Conservation (phyloP, 2,329 filamentous ascomycete species). For the Fusarium hainanense region DNA sequence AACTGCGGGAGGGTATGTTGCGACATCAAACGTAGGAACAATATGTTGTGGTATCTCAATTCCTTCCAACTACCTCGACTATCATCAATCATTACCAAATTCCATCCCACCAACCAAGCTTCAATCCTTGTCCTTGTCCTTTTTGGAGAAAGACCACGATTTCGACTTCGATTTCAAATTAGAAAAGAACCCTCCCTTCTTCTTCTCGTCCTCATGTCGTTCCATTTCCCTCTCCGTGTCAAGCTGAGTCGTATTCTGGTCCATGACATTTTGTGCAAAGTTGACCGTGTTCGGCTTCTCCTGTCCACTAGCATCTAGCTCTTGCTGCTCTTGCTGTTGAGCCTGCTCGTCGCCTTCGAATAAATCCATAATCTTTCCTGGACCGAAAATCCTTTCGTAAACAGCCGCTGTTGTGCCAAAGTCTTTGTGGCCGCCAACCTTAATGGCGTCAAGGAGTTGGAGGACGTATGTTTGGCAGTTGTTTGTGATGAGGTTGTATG, state of each 20-base stretch:
- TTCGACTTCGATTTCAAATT: constrained; percentile 17
- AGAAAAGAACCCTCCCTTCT: constrained; percentile 26
- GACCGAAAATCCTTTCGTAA: constrained; percentile 62
- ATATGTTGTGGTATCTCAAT: background rate
- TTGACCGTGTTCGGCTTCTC: constrained; percentile 56
- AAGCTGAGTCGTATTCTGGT: constrained; percentile 64
- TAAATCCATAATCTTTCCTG: constrained; percentile 62
- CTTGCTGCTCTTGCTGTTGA: background rate
- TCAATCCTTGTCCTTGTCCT: too few species aligned
- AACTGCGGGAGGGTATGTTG: too few species aligned
- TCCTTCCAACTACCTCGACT: background rate
- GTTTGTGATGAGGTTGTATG: constrained; percentile 69
- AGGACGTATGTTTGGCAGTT: constrained; percentile 70
- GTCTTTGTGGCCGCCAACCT: constrained; percentile 60
- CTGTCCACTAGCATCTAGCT: background rate
- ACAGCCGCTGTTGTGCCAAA: constrained; percentile 66
- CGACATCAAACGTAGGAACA: too few species aligned
- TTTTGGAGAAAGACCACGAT: background rate
- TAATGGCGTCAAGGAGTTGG: constrained; percentile 64
- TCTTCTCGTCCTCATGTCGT: constrained; percentile 22
- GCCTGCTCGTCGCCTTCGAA: constrained; percentile 54
- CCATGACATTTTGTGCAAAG: constrained; percentile 64
- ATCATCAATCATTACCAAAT: background rate
- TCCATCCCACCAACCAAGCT: fast-evolving
- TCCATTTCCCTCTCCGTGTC: constrained; percentile 53